A percentile compares a stretch with the other conserved stretches of the same genome.
These are phyloP conservation scores for Hymenoscyphus occultus DNA, from an alignment of 2,329 filamentous ascomycete genomes.

Conservation along the genomic window DNA sequence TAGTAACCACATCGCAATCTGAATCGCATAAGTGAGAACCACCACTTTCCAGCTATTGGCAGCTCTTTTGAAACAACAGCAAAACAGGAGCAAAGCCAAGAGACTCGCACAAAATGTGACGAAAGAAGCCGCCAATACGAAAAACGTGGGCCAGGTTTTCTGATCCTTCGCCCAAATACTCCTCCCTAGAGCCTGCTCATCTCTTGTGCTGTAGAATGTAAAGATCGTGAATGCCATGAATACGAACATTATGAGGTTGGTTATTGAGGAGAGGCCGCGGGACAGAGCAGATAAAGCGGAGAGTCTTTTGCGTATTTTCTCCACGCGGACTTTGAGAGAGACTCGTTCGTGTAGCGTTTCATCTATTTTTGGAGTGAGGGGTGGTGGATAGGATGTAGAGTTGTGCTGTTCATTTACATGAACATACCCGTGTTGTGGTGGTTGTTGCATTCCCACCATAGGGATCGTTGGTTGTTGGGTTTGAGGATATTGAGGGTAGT, in stretches of 20 bases:
- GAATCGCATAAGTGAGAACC: background rate
- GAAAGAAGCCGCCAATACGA: conserved; percentile 5
- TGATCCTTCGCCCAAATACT: conserved; percentile 7
- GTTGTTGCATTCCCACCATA: conserved; percentile 5
- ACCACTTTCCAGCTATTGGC: conserved; percentile 11
- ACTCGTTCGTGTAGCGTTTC: background rate
- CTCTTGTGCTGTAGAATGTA: conserved; percentile 6
- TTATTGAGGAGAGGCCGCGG: conserved; percentile 4
- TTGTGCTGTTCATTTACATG: background rate
- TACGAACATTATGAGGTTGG: conserved; percentile 8
- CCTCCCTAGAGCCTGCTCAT: conserved; percentile 6
- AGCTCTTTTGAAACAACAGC: conserved; percentile 12
- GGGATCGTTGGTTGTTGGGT: conserved; percentile 8
- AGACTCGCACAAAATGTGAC: conserved; percentile 7
- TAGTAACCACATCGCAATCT: conserved; percentile 6
- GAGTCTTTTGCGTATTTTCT: conserved; percentile 1
- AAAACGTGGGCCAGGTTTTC: conserved; percentile 10
- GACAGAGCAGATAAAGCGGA: conserved; percentile 1
- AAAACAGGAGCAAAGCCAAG: conserved; percentile 2
- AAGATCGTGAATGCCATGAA: conserved; percentile 12
- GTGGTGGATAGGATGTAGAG: background rate
- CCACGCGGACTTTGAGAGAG: background rate
- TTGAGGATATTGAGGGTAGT: conserved; percentile 5
- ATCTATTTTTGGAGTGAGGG: background rate
- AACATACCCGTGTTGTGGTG: conserved; percentile 2